These are phyloP conservation scores for Leishmania martiniquensis DNA, from an alignment of 208 protist genomes.

Conservation along the genomic window DNA sequence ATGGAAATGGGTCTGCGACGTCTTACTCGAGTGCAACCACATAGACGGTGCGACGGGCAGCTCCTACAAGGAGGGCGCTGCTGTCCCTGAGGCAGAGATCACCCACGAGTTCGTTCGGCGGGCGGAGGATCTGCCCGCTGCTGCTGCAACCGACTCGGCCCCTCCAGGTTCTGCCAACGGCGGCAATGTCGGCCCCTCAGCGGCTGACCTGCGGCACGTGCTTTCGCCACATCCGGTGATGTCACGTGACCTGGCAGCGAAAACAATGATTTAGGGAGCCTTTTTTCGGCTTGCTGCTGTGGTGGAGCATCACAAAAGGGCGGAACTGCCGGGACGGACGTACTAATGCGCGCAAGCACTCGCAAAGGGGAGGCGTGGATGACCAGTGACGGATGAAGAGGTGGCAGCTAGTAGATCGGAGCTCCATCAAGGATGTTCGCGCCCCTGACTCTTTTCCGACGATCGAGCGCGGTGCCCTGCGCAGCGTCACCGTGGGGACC, in stretches of 20 bases:
- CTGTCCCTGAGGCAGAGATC: conserved; percentile 1
- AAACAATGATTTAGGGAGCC: conserved; percentile 6
- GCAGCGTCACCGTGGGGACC: background rate
- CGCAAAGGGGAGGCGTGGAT: no score
- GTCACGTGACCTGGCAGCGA: conserved; percentile 22
- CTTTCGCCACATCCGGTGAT: conserved; percentile 35
- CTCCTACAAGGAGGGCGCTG: background rate
- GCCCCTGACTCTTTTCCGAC: background rate
- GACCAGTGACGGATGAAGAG: no score
- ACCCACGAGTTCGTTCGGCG: conserved; percentile 1
- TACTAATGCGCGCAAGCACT: background rate
- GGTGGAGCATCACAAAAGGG: background rate
- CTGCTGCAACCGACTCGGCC: background rate
- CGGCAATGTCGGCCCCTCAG: background rate
- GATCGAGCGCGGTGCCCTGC: background rate
- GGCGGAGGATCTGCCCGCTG: background rate
- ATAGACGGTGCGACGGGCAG: background rate
- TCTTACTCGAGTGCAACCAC: background rate
- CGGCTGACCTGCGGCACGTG: conserved; percentile 1
- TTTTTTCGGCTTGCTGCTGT: background rate
- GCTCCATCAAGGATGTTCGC: background rate
- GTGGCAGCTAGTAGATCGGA: no score
- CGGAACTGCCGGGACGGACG: background rate
- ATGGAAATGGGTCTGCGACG: conserved; percentile 16
- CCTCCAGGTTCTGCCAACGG: background rate